Evolutionary conservation across 2,329 filamentous ascomycete genomes (phyloP).

Genomic region (Aaosphaeria arxii): DNA sequence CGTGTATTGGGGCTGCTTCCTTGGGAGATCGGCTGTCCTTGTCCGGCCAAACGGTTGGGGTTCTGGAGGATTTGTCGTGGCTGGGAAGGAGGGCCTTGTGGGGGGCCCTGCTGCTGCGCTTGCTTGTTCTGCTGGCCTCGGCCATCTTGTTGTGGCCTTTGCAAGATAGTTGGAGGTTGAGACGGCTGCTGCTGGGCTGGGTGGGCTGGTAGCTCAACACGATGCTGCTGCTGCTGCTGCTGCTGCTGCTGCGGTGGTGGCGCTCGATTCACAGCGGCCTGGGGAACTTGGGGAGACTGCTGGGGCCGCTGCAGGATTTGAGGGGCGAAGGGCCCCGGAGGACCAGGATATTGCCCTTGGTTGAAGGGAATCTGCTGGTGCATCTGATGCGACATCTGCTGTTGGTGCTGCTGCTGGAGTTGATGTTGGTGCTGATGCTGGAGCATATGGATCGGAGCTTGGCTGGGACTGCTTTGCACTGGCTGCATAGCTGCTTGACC

Average conservation of each 20-base stretch:
- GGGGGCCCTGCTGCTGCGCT: slow-evolving; percentile 15
- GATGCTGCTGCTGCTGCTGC: slow-evolving; percentile 40
- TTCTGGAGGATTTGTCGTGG: slow-evolving; percentile 79
- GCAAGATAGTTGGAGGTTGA: slow-evolving; percentile 34
- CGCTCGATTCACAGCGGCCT: slow-evolving; percentile 17
- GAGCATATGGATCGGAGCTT: slow-evolving; percentile 7
- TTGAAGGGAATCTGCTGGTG: slow-evolving; percentile 4
- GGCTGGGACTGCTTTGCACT: slow-evolving; percentile 23
- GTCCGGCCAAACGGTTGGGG: slow-evolving; percentile 59
- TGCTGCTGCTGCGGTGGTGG: slow-evolving; percentile 16
- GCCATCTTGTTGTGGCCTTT: slow-evolving; percentile 22
- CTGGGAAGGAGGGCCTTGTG: slow-evolving; percentile 37
- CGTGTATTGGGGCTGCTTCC: too few species aligned
- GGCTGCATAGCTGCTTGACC: slow-evolving; percentile 37
- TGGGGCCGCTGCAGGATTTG: slow-evolving; percentile 52
- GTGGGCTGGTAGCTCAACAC: slow-evolving; percentile 43
- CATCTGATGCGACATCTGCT: slow-evolving; percentile 8
- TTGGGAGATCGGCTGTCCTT: slow-evolving; percentile 36
- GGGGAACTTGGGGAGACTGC: slow-evolving; percentile 36
- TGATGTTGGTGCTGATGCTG: slow-evolving; percentile 12
- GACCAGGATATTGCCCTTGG: slow-evolving; percentile 25
- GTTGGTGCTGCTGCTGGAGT: slow-evolving; percentile 15
- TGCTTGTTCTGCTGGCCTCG: slow-evolving; percentile 18
- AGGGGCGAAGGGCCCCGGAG: slow-evolving; percentile 45
- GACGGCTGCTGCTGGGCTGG: slow-evolving; percentile 22